A percentile compares a stretch with the other conserved stretches of the same genome.
Evolutionary conservation across 352 stramenopile species (phyloP).

Genomic region (Thalassiosira hispida): DNA sequence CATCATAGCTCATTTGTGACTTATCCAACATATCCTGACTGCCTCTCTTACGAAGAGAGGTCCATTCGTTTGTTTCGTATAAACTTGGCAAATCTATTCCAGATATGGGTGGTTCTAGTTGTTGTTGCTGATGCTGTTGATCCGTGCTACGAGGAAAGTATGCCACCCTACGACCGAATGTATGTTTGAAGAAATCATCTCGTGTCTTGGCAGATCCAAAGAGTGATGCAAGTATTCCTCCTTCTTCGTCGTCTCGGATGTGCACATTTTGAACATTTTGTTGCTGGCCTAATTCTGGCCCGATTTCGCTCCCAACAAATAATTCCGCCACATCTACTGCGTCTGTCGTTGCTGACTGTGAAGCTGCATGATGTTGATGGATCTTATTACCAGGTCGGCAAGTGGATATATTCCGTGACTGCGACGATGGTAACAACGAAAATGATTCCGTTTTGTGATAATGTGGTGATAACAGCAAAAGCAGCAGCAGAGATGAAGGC

Average conservation of each 20-base stretch:
- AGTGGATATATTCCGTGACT: background rate
- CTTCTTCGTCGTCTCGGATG: constrained; percentile 18
- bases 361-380: background rate
- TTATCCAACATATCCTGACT: constrained; percentile 33
- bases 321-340: constrained; percentile 9
- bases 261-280: constrained; percentile 1
- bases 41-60: constrained; percentile 29
- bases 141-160: constrained; percentile 11
- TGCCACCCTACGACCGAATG: constrained; percentile 7
- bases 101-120: constrained; percentile 17
- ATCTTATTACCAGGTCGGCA: background rate
- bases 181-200: constrained; percentile 12
- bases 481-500: background rate
- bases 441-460: background rate
- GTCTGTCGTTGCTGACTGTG: background rate
- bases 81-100: constrained; percentile 23
- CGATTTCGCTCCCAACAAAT: constrained; percentile 29
- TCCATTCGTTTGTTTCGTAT: constrained; percentile 28
- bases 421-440: background rate
- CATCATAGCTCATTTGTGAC: constrained; percentile 18
- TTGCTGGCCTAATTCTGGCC: constrained; percentile 17
- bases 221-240: constrained; percentile 15
- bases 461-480: background rate
- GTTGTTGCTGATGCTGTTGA: background rate
- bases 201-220: constrained; percentile 15